phyloP scores from a whole-genome alignment of 2,329 filamentous ascomycete species.

The Stemphylium lycopersici region DNA sequence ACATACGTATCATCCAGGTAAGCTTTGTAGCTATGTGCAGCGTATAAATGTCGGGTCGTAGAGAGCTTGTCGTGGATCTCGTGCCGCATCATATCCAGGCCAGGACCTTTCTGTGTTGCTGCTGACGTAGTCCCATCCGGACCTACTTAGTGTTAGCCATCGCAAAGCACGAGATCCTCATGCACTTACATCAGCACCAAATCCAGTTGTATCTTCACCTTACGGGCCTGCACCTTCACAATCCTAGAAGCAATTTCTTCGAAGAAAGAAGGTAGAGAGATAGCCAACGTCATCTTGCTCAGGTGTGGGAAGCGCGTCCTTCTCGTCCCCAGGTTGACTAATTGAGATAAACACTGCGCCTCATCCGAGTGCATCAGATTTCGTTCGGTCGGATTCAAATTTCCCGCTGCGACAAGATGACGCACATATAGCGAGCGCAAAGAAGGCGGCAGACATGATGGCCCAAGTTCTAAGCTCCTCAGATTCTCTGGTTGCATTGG shows the following conservation, averaged over 20 bases:
- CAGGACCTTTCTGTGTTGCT: slow-evolving; percentile 4
- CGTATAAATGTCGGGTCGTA: not conserved
- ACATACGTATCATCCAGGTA: too few species aligned
- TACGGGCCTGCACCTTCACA: slow-evolving; percentile 7
- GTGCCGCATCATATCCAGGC: slow-evolving; percentile 11
- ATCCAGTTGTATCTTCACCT: slow-evolving; percentile 1
- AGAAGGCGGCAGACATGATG: slow-evolving; percentile 11
- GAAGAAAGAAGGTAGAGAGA: slow-evolving; percentile 8
- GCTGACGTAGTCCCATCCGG: slow-evolving; percentile 1
- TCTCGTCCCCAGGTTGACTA: slow-evolving; percentile 7
- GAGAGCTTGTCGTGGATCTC: slow-evolving; percentile 9
- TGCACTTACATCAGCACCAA: slow-evolving; percentile 10
- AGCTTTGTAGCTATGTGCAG: not conserved
- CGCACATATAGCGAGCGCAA: slow-evolving; percentile 14
- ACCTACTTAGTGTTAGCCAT: slow-evolving; percentile 3
- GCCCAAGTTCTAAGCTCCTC: slow-evolving; percentile 10
- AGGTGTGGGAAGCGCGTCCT: slow-evolving; percentile 8
- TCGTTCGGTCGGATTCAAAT: slow-evolving; percentile 3
- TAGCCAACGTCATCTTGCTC: slow-evolving; percentile 10
- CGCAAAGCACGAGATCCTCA: not conserved
- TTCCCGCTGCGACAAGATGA: slow-evolving; percentile 6
- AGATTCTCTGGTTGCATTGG: not conserved
- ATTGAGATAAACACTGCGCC: slow-evolving; percentile 14
- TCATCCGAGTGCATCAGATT: slow-evolving; percentile 18
- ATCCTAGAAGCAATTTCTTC: slow-evolving; percentile 12